Base-by-base conservation (phyloP, 208 protist species). In the Trichomonas gallinae region DNA sequence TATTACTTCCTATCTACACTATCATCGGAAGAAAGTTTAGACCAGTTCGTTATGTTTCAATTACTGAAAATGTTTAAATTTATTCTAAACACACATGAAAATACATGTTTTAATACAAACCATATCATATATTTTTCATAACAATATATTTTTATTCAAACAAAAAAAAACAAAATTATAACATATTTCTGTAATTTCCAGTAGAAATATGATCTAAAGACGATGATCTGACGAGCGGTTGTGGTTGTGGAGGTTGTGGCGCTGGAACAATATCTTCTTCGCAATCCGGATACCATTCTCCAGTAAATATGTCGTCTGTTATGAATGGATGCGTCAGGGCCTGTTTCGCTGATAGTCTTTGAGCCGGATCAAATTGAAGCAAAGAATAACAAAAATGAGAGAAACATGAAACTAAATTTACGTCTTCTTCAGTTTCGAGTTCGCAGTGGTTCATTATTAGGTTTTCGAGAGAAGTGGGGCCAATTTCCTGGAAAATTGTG, bases 341-440 rank as follows among this genome's bases (percentile, higher is more conserved):
- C 40, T 97, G 58, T 51, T 44, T 48, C 36, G 97, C 97, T 0
- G 97, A 96, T 26, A 96, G 40, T 91, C 97, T 96, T 45, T 49
- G 49, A 0, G 9, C 58, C 42, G 96, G 96, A 45, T 97, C 96
- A 48, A 96, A 51, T 10, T 97, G 42, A 0, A 97, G 83, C 91
- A 97, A 96, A 0, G 82, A 96, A 31, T 46, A 10, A 36, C 97
- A 23, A 63, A 97, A 97, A 81, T 87, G 63, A 23, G 96, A 49
- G 45, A 97, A 93, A 21, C 87, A 93, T 38, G 40, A 42, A 44
- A 93, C 87, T 38, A 26, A n/a, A 34, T 93, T 34, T 0, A 40
- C 40, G n/a, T 48, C 44, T 38, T 93, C 87, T 38, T 34, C 26
- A 17, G 87, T 38, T 15, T 44, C 44, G 6, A 93, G 42, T 15